These are phyloP conservation scores for Erythrophleum ivorense DNA, from an alignment of 331 rosid species.

Conservation along the genomic window DNA sequence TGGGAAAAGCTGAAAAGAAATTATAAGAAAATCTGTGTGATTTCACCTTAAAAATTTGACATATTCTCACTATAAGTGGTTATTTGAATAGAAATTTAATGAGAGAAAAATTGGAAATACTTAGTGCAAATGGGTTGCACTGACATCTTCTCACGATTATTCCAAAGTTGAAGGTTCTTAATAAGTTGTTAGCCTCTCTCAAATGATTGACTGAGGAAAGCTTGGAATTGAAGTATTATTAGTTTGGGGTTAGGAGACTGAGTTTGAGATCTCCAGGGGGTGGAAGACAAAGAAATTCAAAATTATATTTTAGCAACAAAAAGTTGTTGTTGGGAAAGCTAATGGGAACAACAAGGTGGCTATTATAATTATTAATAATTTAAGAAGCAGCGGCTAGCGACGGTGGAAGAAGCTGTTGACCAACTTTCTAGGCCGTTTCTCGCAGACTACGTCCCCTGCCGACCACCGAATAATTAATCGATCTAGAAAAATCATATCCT, in stretches of 20 bases:
- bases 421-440: background rate
- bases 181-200: background rate
- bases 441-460: constrained; percentile 10
- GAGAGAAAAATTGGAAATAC: background rate
- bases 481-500: background rate
- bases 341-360: too few relatives aligned
- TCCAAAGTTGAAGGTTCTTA: background rate
- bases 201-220: constrained; percentile 4
- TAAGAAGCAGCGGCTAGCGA: background rate
- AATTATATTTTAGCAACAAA: background rate
- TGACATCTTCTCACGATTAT: background rate
- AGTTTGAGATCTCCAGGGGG: too few relatives aligned
- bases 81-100: background rate
- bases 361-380: too few relatives aligned
- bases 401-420: background rate
- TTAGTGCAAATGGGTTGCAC: background rate
- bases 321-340: background rate
- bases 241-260: background rate
- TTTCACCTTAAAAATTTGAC: background rate
- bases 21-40: background rate
- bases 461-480: background rate
- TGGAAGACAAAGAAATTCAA: background rate
- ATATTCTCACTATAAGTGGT: too few relatives aligned
- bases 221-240: background rate
- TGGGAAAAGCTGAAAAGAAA: background rate